These are phyloP conservation scores for Erodium texanum DNA, from an alignment of 441 rosid species.

Conservation along the genomic window DNA sequence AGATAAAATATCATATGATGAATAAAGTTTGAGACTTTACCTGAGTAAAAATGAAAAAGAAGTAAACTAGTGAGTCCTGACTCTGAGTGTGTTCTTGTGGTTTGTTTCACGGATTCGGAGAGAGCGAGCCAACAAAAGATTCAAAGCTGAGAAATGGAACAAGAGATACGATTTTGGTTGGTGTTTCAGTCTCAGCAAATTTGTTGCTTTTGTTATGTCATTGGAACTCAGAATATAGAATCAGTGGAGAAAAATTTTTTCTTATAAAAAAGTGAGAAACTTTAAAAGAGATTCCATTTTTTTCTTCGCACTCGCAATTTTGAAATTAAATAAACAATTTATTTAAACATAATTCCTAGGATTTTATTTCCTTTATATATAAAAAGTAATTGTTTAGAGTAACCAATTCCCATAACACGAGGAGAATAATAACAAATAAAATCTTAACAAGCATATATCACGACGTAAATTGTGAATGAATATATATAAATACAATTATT, in stretches of 20 bases:
- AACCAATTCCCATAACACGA: no score
- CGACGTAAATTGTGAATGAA: no score
- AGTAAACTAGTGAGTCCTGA: no score
- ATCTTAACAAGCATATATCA: no score
- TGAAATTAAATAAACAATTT: no score
- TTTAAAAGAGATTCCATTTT: neutral
- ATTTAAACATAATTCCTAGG: no score
- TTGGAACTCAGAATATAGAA: neutral
- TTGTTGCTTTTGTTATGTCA: neutral
- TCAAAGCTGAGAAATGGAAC: neutral
- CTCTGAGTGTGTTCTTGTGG: constrained; percentile 3
- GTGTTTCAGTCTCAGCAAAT: neutral
- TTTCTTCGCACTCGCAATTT: neutral
- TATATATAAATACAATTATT: no score
- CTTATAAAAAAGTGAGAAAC: neutral
- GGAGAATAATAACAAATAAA: no score
- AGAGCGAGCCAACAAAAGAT: constrained; percentile 2
- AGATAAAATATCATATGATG: neutral
- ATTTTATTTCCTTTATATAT: no score
- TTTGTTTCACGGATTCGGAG: neutral
- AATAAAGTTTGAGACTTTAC: neutral
- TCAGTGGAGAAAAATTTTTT: neutral
- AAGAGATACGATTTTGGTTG: neutral
- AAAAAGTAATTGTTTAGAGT: no score
- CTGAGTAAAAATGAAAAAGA: neutral